Conservation (phyloP, 768 basidiomycete genomes). For the Podaxis mareebaensis region DNA sequence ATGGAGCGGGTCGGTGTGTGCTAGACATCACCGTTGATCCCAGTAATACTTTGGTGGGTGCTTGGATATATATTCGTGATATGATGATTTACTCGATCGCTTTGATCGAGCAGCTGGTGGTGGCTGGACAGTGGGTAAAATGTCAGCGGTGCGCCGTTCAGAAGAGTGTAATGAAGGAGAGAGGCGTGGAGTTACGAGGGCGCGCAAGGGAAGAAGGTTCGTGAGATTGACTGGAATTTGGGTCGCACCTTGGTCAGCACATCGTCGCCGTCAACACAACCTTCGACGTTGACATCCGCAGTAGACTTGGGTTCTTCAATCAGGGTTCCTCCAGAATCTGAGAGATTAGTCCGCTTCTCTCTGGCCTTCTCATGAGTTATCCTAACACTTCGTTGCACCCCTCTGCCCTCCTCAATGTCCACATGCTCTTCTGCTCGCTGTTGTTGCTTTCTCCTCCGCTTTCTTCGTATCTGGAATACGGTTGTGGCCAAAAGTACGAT, state of each 20-base stretch:
- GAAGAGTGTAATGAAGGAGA: neutral
- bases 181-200: neutral
- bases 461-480: conserved; percentile 29
- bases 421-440: conserved; percentile 10
- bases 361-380: neutral
- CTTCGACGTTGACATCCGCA: neutral
- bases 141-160: neutral
- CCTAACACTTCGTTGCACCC: neutral
- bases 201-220: neutral
- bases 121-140: neutral
- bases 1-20: neutral
- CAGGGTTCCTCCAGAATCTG: neutral
- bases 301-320: neutral
- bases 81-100: conserved; percentile 24
- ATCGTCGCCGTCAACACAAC: neutral
- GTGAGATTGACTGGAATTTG: neutral
- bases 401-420: conserved; percentile 2
- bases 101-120: conserved; percentile 13
- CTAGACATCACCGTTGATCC: conserved; percentile 23
- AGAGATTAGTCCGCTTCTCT: neutral
- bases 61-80: conserved; percentile 27
- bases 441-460: conserved; percentile 17
- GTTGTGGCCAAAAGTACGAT: conserved; percentile 26
- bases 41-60: conserved; percentile 34
- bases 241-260: neutral